Evolutionary conservation across 495 filamentous ascomycete species (phyloP), one percentile per base, ranked within the genome.

Genomic region (Cryomyces minteri): DNA sequence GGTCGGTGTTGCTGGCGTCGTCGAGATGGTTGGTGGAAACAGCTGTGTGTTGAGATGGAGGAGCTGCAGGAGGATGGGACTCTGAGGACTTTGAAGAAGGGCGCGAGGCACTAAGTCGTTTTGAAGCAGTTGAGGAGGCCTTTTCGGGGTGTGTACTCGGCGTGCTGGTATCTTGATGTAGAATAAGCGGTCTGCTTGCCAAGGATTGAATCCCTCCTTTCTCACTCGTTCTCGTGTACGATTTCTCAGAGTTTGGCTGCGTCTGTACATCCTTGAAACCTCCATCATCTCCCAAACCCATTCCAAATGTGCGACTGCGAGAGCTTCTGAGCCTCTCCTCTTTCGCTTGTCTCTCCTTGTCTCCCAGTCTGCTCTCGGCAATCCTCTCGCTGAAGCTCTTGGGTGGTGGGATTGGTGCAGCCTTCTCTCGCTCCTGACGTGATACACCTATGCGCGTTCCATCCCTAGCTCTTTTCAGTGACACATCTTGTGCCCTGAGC

Each of bases 331-430:
- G 68, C 41, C 70, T 61, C 45, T 68, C 56, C 33, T 67, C 57
- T 44, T 62, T 71, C 44, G 79, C 72, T 43, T 72, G 71, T 18
- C 72, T 71, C 34, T 73, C 69, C 46, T 66, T 60, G 18, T 25
- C 18, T 25, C 18, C 18, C 2, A 25, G 18, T 45, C 75, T 63
- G 45, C 62, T 72, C 48, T 84, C 77, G 0, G 84, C 82, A 48
- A 96, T 74, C 28, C 85, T 68, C 58, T 96, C 85, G 51, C 83
- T 94, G 56, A 95, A 98, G 31, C 75, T 83, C 57, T 81, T 76
- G 1, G 72, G 70, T 25, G 18, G 18, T 25, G 18, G 18, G 18
- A 25, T 25, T 2, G 18, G 18, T 25, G 18, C 18, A 25, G 18
- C 18, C 2, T 25, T 2, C 18, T 25, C 2, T 25, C 18, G 18